These are phyloP conservation scores for Malassezia dermatis DNA, from an alignment of 1,284 basidiomycete species.

Conservation along the genomic window DNA sequence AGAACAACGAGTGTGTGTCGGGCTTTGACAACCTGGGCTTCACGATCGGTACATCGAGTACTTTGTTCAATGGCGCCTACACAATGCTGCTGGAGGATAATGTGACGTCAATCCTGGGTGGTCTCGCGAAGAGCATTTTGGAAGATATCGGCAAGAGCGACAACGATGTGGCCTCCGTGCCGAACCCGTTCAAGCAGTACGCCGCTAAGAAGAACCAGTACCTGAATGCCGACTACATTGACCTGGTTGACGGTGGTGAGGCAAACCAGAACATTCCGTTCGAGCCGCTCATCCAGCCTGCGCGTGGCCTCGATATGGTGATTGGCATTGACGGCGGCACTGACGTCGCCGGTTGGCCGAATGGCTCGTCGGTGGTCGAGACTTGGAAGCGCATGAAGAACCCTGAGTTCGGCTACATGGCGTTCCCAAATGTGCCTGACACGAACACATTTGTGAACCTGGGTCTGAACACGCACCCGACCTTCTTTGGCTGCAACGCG, in stretches of 20 bases:
- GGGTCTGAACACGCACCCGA: conserved; percentile 61
- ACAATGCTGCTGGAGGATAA: conserved; percentile 20
- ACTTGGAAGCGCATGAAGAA: conserved; percentile 33
- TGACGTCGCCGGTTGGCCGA: conserved; percentile 57
- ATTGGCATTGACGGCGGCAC: conserved; percentile 61
- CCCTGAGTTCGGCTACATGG: conserved; percentile 26
- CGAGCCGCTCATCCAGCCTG: conserved; percentile 58
- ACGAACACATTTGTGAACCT: conserved; percentile 55
- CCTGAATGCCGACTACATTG: conserved; percentile 26
- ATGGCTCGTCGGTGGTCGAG: conserved; percentile 52
- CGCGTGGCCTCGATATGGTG: conserved; percentile 58
- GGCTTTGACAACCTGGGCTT: conserved; percentile 40
- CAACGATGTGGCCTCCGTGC: conserved; percentile 50
- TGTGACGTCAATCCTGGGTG: conserved; percentile 22
- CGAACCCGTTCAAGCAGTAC: conserved; percentile 50
- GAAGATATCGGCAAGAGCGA: conserved; percentile 30
- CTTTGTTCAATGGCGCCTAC: conserved; percentile 49
- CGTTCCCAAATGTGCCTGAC: conserved; percentile 51
- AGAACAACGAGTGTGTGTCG: conserved; percentile 22
- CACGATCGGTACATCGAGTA: conserved; percentile 39
- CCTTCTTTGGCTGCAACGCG: conserved; percentile 63
- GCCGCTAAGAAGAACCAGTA: conserved; percentile 28
- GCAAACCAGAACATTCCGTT: conserved; percentile 57
- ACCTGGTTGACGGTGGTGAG: conserved; percentile 37
- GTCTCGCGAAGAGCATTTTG: conserved; percentile 25